Base-by-base conservation (phyloP, 2,329 filamentous ascomycete genomes). In the Calonectria hawksworthii region DNA sequence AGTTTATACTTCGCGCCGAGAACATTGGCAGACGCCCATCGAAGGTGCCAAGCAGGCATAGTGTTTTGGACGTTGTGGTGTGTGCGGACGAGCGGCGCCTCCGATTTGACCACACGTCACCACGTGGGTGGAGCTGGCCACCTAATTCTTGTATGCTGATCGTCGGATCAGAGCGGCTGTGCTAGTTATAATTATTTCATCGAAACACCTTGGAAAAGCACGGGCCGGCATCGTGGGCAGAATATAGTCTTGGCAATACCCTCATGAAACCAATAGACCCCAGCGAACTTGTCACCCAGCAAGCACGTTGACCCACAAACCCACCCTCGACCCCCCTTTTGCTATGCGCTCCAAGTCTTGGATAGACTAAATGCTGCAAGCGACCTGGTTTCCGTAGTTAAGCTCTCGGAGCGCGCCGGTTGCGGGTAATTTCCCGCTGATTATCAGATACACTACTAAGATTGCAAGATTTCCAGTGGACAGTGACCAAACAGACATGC, bases 121-220 rank as follows among this genome's bases (percentile, higher is more conserved):
- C 56, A 63, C 56, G 56, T 63, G 56, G 56, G 56, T 63, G 56
- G 56, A 28, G 56, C 26, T 14, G 14, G 16, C 34, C 5, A 4
- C 7, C 54, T n/a, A 38, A 10, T 41, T 63, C 56, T 41, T 63
- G 56, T 36, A 63, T 63, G 26, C 23, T 28, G 56, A 63, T 63
- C 56, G 56, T 26, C 56, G 38, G 56, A 63, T 63, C 56, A 63
- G 23, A 30, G 56, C 56, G 56, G 56, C 36, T 63, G 56, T 41
- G 56, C 56, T 41, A 30, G 34, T 16, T 41, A 30, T 21, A 18
- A 38, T 56, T 56, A 63, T 28, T 41, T 21, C n/a, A 47, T 23
- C 44, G n/a, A n/a, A n/a, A 47, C 44, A 23, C 44, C 44, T 23
- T 23, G 10, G n/a, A 23, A 41, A 47, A 47, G 44, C 44, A 47